phyloP scores from a whole-genome alignment of 2,329 filamentous ascomycete species.

The Cryphonectria nitschkei region DNA sequence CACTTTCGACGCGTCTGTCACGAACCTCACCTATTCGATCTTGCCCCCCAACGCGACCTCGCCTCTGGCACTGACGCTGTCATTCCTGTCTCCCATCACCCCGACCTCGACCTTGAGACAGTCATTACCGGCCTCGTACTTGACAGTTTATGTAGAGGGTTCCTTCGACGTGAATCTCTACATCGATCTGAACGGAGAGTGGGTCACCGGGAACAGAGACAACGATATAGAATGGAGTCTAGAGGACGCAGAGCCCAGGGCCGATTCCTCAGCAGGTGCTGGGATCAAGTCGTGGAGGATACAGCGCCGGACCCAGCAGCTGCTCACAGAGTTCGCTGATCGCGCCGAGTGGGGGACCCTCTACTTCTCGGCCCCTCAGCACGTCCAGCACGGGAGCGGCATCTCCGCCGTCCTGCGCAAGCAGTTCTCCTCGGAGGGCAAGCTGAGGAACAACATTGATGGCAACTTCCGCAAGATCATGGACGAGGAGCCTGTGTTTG shows the following conservation, averaged over 20 bases:
- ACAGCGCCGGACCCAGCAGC: slow-evolving; percentile 61
- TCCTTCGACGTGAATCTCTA: slow-evolving; percentile 67
- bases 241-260: slow-evolving; percentile 44
- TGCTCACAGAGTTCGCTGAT: slow-evolving; percentile 76
- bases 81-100: slow-evolving; percentile 76
- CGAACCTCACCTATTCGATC: slow-evolving; percentile 53
- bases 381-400: slow-evolving; percentile 71
- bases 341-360: slow-evolving; percentile 84
- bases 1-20: slow-evolving; percentile 54
- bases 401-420: slow-evolving; percentile 68
- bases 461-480: slow-evolving; percentile 69
- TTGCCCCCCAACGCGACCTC: slow-evolving; percentile 35
- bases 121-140: slow-evolving; percentile 79
- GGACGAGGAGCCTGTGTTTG: slow-evolving; percentile 81
- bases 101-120: slow-evolving; percentile 80
- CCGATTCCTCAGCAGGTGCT: slow-evolving; percentile 36
- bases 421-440: slow-evolving; percentile 69
- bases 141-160: slow-evolving; percentile 72
- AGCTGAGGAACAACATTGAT: slow-evolving; percentile 69
- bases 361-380: slow-evolving; percentile 72
- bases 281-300: slow-evolving; percentile 70
- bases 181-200: slow-evolving; percentile 73
- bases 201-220: slow-evolving; percentile 76
- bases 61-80: slow-evolving; percentile 47
- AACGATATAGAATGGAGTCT: slow-evolving; percentile 74